phyloP scores from a whole-genome alignment of 495 filamentous ascomycete species.

The Penicillium arizonense region DNA sequence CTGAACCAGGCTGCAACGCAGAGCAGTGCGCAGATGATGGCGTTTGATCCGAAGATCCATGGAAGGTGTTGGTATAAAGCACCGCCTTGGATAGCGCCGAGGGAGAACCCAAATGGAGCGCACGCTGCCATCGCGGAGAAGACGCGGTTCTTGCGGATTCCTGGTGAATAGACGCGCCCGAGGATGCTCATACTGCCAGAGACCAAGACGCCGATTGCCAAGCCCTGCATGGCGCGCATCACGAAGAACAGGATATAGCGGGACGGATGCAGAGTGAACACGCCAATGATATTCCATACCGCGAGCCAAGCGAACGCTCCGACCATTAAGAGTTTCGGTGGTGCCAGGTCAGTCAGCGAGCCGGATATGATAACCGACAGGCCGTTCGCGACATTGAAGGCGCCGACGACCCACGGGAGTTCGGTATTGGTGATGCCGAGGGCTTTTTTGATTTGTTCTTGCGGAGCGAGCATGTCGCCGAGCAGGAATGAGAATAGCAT shows the following conservation, averaged over 20 bases:
- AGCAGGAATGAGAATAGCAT: slow-evolving; percentile 44
- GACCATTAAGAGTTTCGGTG: slow-evolving; percentile 41
- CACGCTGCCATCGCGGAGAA: slow-evolving; percentile 30
- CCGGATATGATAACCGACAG: slow-evolving; percentile 44
- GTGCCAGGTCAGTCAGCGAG: slow-evolving; percentile 39
- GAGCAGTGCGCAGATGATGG: slow-evolving; percentile 22
- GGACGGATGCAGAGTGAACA: slow-evolving; percentile 34
- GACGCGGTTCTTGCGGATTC: slow-evolving; percentile 28
- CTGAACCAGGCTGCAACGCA: slow-evolving; percentile 18
- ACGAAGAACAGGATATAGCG: slow-evolving; percentile 28
- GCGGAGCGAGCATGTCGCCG: slow-evolving; percentile 39
- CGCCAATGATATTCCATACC: slow-evolving; percentile 40
- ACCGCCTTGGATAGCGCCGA: slow-evolving; percentile 27
- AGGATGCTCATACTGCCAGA: slow-evolving; percentile 31
- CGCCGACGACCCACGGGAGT: slow-evolving; percentile 42
- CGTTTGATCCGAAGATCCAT: slow-evolving; percentile 32
- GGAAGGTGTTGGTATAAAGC: slow-evolving; percentile 20
- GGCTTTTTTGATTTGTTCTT: slow-evolving; percentile 32
- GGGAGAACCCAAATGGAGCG: slow-evolving; percentile 25
- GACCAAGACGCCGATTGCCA: slow-evolving; percentile 27
- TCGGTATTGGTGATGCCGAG: slow-evolving; percentile 36
- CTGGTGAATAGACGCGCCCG: slow-evolving; percentile 29
- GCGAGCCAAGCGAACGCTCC: slow-evolving; percentile 41
- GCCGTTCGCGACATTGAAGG: slow-evolving; percentile 40
- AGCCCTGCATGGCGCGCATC: slow-evolving; percentile 29